Conservation (phyloP, 805 yeast species). For the Starmerella stigmatis region DNA sequence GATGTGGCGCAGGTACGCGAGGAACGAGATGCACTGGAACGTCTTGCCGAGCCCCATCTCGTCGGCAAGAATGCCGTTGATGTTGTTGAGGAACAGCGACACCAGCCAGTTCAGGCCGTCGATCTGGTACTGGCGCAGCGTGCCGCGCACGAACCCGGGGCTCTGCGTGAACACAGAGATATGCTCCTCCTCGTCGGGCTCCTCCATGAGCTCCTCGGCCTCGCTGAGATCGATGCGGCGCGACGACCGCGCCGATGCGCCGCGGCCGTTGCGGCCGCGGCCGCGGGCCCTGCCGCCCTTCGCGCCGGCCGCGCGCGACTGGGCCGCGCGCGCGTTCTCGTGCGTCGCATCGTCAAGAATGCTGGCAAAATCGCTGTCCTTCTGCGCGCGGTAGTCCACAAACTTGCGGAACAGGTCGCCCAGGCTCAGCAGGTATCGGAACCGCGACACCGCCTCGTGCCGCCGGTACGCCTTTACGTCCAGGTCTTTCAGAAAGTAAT, state of each 20-base stretch:
- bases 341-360: slow-evolving; percentile 30
- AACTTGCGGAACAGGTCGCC: slow-evolving; percentile 82
- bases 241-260: slow-evolving; percentile 1
- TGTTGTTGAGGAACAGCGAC: slow-evolving; percentile 67
- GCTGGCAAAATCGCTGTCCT: slow-evolving; percentile 49
- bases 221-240: slow-evolving; percentile 26
- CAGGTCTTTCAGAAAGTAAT: slow-evolving; percentile 14
- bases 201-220: slow-evolving; percentile 33
- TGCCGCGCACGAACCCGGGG: slow-evolving; percentile 66
- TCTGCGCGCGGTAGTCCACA: slow-evolving; percentile 66
- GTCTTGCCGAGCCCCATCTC: slow-evolving; percentile 99
- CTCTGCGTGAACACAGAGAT: slow-evolving; percentile 69
- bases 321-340: slow-evolving; percentile 10
- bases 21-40: slow-evolving; percentile 82
- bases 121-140: slow-evolving; percentile 77
- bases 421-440: slow-evolving; percentile 64
- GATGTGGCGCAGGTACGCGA: slow-evolving; percentile 73
- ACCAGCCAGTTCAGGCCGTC: slow-evolving; percentile 95
- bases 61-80: slow-evolving; percentile 91
- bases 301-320: slow-evolving; percentile 17
- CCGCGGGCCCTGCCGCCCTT: slow-evolving; percentile 35
- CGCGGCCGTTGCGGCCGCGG: slow-evolving; percentile 19
- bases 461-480: slow-evolving; percentile 14
- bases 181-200: slow-evolving; percentile 27
- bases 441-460: slow-evolving; percentile 60